Percentiles rank a stretch among this genome's conserved stretches.
phyloP scores from a whole-genome alignment of 106 monocot genomes.

The Ottelia alismoides region DNA sequence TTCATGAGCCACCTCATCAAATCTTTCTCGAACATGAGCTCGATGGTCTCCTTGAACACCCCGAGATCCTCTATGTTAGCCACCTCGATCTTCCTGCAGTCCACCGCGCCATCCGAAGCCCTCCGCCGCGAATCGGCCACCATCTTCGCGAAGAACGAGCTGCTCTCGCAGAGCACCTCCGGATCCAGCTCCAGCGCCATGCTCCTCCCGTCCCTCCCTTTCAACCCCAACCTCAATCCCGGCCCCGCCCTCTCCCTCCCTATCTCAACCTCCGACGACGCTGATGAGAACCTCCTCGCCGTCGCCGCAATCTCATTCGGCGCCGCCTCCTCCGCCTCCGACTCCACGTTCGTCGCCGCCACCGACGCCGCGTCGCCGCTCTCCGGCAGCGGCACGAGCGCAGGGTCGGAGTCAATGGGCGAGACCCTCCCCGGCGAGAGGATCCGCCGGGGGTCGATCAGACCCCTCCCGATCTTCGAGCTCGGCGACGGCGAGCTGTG shows the following conservation, averaged over 20 bases:
- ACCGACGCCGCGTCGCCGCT: slow-evolving; percentile 7
- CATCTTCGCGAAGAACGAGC: slow-evolving; percentile 36
- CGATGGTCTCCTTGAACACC: slow-evolving; percentile 63
- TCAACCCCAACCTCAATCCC: slow-evolving; percentile 62
- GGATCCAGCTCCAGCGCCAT: slow-evolving; percentile 55
- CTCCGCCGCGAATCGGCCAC: slow-evolving; percentile 18
- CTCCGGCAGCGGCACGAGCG: slow-evolving; percentile 17
- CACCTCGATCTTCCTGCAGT: slow-evolving; percentile 47
- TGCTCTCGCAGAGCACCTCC: slow-evolving; percentile 39
- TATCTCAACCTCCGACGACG: not conserved
- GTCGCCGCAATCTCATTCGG: not conserved
- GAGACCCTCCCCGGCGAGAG: slow-evolving; percentile 88
- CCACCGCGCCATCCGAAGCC: slow-evolving; percentile 9
- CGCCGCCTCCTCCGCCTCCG: slow-evolving; percentile 5
- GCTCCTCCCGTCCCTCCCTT: slow-evolving; percentile 41
- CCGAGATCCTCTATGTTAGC: slow-evolving; percentile 44
- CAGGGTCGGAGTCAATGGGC: slow-evolving; percentile 56
- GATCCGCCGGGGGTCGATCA: slow-evolving; percentile 65
- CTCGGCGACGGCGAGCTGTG: slow-evolving; percentile 52
- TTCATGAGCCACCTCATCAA: slow-evolving; percentile 30
- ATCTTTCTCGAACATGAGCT: slow-evolving; percentile 64
- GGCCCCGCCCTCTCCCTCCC: slow-evolving; percentile 1
- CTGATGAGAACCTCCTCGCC: not conserved
- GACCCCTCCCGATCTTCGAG: slow-evolving; percentile 22
- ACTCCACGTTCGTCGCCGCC: not conserved